Conservation (phyloP, 257 asterid genomes). For the Petrea volubilis region DNA sequence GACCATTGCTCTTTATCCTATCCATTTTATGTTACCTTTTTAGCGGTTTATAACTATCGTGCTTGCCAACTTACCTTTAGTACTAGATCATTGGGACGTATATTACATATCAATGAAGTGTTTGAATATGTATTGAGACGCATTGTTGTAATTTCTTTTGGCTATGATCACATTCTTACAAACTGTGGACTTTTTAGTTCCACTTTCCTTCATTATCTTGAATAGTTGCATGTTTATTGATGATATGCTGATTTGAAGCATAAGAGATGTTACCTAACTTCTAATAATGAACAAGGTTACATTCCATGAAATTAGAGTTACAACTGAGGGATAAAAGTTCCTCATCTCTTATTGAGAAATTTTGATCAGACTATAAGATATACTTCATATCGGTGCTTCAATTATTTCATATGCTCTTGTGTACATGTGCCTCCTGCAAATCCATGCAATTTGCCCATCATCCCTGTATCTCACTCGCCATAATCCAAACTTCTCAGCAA, state of each 20-base stretch:
- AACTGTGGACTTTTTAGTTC: neutral
- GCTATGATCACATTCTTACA: neutral
- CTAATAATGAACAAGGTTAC: neutral
- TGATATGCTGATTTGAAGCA: neutral
- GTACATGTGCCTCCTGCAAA: conserved; percentile 78
- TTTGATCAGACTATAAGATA: neutral
- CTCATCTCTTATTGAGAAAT: neutral
- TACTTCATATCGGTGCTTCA: conserved; percentile 62
- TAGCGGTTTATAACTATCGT: conserved; percentile 20
- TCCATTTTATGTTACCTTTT: conserved; percentile 16
- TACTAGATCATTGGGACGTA: neutral
- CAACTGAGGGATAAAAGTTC: neutral
- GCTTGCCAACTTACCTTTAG: conserved; percentile 7
- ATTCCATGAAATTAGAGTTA: neutral
- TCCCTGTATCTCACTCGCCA: conserved; percentile 77
- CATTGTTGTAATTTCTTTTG: neutral
- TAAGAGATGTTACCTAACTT: neutral
- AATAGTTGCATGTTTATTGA: neutral
- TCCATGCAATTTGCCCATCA: conserved; percentile 83
- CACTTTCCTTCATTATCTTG: conserved; percentile 3
- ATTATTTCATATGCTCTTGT: conserved; percentile 60
- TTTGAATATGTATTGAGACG: neutral
- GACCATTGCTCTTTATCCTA: conserved; percentile 24
- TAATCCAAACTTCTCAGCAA: conserved; percentile 77
- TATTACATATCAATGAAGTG: neutral